Evolutionary conservation across 805 yeast species (phyloP).

Genomic region (Wickerhamomyces mucosus): DNA sequence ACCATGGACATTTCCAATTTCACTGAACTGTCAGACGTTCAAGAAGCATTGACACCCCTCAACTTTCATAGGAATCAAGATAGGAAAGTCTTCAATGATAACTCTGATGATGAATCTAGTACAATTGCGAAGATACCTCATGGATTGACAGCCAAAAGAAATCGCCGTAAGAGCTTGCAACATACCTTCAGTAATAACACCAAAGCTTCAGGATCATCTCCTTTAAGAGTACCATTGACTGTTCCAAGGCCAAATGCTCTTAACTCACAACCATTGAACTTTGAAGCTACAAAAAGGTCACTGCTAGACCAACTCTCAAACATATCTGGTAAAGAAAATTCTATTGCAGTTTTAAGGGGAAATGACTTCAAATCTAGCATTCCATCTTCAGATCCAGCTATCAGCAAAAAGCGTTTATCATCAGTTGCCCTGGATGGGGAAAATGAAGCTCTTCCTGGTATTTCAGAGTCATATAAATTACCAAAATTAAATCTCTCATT

Average conservation of each 20-base stretch:
- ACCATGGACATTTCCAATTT: constrained; percentile 5
- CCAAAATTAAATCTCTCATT: too few species aligned
- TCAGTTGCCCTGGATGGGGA: too few species aligned
- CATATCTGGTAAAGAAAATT: background rate
- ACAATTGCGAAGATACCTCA: constrained; percentile 31
- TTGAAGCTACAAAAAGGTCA: constrained; percentile 16
- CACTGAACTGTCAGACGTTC: constrained; percentile 13
- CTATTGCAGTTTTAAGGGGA: too few species aligned
- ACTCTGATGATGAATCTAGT: too few species aligned
- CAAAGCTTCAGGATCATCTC: constrained; percentile 7
- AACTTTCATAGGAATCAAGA: too few species aligned
- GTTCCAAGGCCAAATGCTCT: constrained; percentile 22
- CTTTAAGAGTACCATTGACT: constrained; percentile 21
- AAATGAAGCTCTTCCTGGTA: too few species aligned
- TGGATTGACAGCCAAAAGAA: constrained; percentile 28
- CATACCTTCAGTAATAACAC: constrained; percentile 1
- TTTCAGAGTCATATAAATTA: too few species aligned
- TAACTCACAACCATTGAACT: constrained; percentile 15
- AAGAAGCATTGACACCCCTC: constrained; percentile 19
- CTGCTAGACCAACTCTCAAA: constrained; percentile 5
- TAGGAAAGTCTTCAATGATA: too few species aligned
- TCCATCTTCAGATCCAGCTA: too few species aligned
- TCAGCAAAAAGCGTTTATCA: too few species aligned
- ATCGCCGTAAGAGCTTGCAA: constrained; percentile 20
- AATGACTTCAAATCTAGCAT: too few species aligned